Conservation (phyloP, 2,329 filamentous ascomycete species). For the Colletotrichum sojae region DNA sequence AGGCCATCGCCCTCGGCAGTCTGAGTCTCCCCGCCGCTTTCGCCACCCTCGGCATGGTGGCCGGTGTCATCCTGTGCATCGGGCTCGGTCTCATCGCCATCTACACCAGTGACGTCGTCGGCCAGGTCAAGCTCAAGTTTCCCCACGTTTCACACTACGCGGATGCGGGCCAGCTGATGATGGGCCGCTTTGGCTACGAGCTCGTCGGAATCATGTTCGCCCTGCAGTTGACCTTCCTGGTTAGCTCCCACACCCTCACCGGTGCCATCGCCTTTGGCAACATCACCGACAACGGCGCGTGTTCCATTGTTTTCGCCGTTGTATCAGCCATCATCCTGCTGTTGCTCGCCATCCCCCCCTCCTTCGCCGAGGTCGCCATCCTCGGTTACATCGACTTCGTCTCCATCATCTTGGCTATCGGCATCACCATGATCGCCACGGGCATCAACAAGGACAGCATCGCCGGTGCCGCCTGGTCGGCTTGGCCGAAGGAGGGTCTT, state of each 20-base stretch:
- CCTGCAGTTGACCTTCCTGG: conserved; percentile 77
- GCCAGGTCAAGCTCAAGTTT: conserved; percentile 62
- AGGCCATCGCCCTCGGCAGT: conserved; percentile 69
- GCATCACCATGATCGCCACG: conserved; percentile 77
- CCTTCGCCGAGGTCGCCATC: conserved; percentile 64
- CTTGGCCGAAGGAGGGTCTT: conserved; percentile 61
- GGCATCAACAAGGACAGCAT: conserved; percentile 59
- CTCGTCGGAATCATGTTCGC: conserved; percentile 73
- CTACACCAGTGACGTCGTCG: conserved; percentile 57
- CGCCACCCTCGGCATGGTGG: conserved; percentile 66
- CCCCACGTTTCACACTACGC: conserved; percentile 76
- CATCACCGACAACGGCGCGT: conserved; percentile 69
- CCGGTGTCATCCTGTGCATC: conserved; percentile 54
- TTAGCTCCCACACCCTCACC: conserved; percentile 79
- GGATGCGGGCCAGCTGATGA: conserved; percentile 75
- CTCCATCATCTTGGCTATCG: conserved; percentile 74
- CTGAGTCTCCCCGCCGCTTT: conserved; percentile 67
- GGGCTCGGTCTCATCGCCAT: conserved; percentile 55
- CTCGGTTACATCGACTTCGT: conserved; percentile 70
- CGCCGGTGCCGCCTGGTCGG: conserved; percentile 55
- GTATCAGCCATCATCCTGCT: conserved; percentile 63
- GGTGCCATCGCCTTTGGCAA: conserved; percentile 79
- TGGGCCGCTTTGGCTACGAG: conserved; percentile 73
- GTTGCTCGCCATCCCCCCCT: conserved; percentile 61
- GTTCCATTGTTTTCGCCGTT: conserved; percentile 61